phyloP scores from a whole-genome alignment of 495 filamentous ascomycete species.

The Penicillium bialowiezense region DNA sequence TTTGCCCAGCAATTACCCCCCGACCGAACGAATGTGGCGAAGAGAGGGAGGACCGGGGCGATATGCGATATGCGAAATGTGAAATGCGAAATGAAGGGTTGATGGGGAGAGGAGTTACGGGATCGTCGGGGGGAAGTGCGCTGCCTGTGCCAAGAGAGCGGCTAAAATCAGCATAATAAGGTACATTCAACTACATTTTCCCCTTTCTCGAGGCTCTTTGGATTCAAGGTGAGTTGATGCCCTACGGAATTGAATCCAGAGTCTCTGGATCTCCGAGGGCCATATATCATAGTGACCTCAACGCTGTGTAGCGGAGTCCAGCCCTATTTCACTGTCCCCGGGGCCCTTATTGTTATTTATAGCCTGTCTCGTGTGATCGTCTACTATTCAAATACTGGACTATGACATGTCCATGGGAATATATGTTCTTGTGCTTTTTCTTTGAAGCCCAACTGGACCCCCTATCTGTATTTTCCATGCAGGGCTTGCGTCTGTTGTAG shows the following conservation, averaged over 20 bases:
- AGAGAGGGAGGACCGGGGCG: constrained; percentile 7
- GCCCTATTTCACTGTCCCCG: background rate
- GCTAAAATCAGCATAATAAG: constrained; percentile 1
- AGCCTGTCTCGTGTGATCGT: constrained; percentile 1
- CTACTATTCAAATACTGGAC: background rate
- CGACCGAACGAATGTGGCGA: constrained; percentile 30
- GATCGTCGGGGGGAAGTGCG: constrained; percentile 23
- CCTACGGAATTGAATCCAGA: too few relatives aligned
- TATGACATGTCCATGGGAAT: too few relatives aligned
- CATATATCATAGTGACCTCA: background rate
- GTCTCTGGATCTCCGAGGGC: too few relatives aligned
- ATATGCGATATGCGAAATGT: background rate
- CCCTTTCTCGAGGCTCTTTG: background rate
- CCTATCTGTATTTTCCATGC: background rate
- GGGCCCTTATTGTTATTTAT: constrained; percentile 4
- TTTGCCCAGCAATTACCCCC: constrained; percentile 17
- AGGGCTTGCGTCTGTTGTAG: constrained; percentile 1
- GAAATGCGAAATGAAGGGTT: constrained; percentile 1
- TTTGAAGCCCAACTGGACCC: background rate
- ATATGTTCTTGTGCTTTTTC: too few relatives aligned
- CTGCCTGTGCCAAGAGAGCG: constrained; percentile 6
- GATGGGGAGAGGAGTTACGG: constrained; percentile 22
- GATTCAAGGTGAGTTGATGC: too few relatives aligned
- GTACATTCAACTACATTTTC: background rate
- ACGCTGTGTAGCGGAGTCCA: background rate